Percentiles rank a stretch among this genome's conserved stretches.
These are phyloP conservation scores for Echria macrotheca DNA, from an alignment of 495 filamentous ascomycete genomes.

Conservation along the genomic window DNA sequence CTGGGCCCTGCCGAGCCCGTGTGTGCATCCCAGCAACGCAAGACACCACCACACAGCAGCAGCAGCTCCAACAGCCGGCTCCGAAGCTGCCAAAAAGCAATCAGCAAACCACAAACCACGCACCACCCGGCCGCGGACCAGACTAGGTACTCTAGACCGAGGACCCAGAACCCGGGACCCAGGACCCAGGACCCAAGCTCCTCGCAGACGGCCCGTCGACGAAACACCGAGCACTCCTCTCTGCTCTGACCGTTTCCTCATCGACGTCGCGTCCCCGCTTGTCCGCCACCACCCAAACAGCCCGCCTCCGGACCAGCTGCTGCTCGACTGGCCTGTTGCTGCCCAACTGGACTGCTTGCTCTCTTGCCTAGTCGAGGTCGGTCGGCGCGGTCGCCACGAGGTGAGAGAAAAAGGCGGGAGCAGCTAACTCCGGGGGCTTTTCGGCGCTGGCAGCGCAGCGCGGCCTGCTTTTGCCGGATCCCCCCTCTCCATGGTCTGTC, in stretches of 20 bases:
- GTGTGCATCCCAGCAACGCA: background rate
- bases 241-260: background rate
- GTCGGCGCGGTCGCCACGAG: constrained; percentile 2
- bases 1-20: constrained; percentile 1
- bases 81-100: background rate
- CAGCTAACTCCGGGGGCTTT: constrained; percentile 8
- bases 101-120: no score
- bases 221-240: background rate
- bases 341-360: constrained; percentile 24
- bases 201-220: background rate
- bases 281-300: constrained; percentile 1
- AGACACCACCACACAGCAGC: background rate
- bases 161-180: no score
- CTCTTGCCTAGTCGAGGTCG: no score
- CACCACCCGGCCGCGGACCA: no score
- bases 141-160: no score
- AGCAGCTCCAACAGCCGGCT: background rate
- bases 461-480: constrained; percentile 11
- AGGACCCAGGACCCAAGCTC: no score
- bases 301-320: background rate
- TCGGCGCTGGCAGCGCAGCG: constrained; percentile 8
- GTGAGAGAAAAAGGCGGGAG: constrained; percentile 13
- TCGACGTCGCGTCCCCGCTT: background rate
- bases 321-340: constrained; percentile 19
- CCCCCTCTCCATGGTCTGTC: constrained; percentile 7